Evolutionary conservation across 495 filamentous ascomycete species (phyloP).

Genomic region (Neurospora intermedia): DNA sequence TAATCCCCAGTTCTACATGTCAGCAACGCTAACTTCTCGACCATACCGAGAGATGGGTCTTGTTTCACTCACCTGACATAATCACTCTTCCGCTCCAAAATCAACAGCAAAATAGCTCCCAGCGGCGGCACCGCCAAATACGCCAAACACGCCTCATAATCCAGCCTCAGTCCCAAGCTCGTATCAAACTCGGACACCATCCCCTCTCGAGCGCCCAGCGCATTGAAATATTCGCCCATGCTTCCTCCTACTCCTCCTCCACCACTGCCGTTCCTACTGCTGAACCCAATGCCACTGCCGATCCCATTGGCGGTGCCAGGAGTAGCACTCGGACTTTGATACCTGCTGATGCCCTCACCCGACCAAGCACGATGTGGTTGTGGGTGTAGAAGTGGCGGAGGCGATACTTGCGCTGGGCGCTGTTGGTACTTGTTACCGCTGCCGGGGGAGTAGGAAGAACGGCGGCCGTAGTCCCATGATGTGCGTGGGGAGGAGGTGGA

Average conservation of each 20-base stretch:
- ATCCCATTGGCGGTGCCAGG: not conserved
- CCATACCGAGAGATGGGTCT: not conserved
- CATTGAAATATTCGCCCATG: slow-evolving; percentile 26
- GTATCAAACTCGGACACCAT: slow-evolving; percentile 57
- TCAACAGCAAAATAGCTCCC: slow-evolving; percentile 71
- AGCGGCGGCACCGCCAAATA: slow-evolving; percentile 82
- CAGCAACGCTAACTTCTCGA: not conserved
- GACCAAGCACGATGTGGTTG: slow-evolving; percentile 42
- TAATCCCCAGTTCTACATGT: slow-evolving; percentile 16
- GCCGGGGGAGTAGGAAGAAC: slow-evolving; percentile 36
- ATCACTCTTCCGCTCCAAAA: slow-evolving; percentile 89
- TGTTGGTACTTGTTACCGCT: slow-evolving; percentile 24
- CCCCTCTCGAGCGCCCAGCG: slow-evolving; percentile 21
- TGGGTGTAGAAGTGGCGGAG: slow-evolving; percentile 39
- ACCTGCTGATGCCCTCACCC: slow-evolving; percentile 16
- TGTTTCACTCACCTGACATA: slow-evolving; percentile 68
- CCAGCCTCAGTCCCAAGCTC: slow-evolving; percentile 54
- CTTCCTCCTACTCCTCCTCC: slow-evolving; percentile 9
- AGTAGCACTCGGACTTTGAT: slow-evolving; percentile 12
- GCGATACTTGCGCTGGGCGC: slow-evolving; percentile 25
- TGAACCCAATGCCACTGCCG: not conserved
- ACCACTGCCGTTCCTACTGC: not conserved
- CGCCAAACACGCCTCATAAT: slow-evolving; percentile 81
- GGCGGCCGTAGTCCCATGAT: slow-evolving; percentile 27
- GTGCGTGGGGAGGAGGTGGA: slow-evolving; percentile 42